Evolutionary conservation across 495 filamentous ascomycete genomes (phyloP).

Genomic region (Aspergillus conjunctus): DNA sequence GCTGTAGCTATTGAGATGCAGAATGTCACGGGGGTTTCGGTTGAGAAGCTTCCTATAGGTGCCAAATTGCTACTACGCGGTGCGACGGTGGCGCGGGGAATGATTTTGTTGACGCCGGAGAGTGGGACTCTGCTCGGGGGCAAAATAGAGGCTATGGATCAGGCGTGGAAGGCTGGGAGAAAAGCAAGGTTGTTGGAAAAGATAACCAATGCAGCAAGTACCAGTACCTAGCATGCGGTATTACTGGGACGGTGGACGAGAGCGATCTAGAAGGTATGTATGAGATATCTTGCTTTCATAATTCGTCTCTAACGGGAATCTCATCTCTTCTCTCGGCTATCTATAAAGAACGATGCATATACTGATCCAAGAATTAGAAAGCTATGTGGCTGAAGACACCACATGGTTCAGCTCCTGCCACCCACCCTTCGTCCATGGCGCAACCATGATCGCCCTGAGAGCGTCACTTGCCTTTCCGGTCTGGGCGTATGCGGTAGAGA

Average conservation of each 20-base stretch:
- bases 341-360: constrained; percentile 1
- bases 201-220: constrained; percentile 40
- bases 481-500: constrained; percentile 76
- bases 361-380: neutral
- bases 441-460: constrained; percentile 74
- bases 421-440: constrained; percentile 71
- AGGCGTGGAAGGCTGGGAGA: constrained; percentile 71
- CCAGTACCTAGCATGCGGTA: constrained; percentile 10
- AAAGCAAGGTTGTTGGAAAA: constrained; percentile 67
- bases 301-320: constrained; percentile 18
- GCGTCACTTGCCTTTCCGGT: constrained; percentile 71
- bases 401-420: constrained; percentile 57
- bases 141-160: constrained; percentile 80
- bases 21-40: constrained; percentile 61
- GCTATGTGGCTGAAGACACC: constrained; percentile 26
- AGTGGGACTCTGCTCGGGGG: constrained; percentile 73
- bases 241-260: too few species aligned
- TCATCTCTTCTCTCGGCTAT: constrained; percentile 1
- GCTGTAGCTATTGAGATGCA: constrained; percentile 75
- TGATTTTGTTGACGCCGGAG: constrained; percentile 71
- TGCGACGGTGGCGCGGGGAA: constrained; percentile 69
- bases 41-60: constrained; percentile 72
- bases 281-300: constrained; percentile 12
- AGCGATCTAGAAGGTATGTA: constrained; percentile 2
- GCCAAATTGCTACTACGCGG: constrained; percentile 75